phyloP scores from a whole-genome alignment of 169 alveolate genomes.

The Cryptosporidium sp. region DNA sequence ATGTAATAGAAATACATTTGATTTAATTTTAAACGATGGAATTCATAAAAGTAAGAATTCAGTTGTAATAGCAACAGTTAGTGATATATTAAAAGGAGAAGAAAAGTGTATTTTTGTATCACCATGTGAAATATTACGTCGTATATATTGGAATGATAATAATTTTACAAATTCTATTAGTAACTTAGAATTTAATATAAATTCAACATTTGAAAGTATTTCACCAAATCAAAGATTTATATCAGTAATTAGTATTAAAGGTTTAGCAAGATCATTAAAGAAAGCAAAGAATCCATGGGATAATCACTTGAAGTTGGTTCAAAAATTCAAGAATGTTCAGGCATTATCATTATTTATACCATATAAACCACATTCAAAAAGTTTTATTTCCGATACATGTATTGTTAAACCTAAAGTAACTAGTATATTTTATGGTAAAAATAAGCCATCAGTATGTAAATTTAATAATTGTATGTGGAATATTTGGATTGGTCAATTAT shows the following conservation, averaged over 20 bases:
- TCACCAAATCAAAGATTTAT: slow-evolving; percentile 38
- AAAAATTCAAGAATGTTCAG: slow-evolving; percentile 49
- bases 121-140: slow-evolving; percentile 64
- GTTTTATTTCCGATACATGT: slow-evolving; percentile 67
- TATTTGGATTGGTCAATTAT: slow-evolving; percentile 59
- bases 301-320: not conserved
- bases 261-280: slow-evolving; percentile 58
- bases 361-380: slow-evolving; percentile 58
- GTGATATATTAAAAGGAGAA: slow-evolving; percentile 42
- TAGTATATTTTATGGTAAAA: slow-evolving; percentile 50
- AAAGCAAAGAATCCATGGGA: slow-evolving; percentile 55
- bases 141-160: slow-evolving; percentile 55
- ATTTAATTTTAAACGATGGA: slow-evolving; percentile 52
- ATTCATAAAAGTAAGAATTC: slow-evolving; percentile 19
- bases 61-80: slow-evolving; percentile 7
- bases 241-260: slow-evolving; percentile 20
- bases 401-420: slow-evolving; percentile 60
- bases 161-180: slow-evolving; percentile 6
- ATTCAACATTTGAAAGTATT: slow-evolving; percentile 24
- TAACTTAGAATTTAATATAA: slow-evolving; percentile 28
- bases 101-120: slow-evolving; percentile 66
- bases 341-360: slow-evolving; percentile 68
- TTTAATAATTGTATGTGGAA: slow-evolving; percentile 71
- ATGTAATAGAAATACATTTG: slow-evolving; percentile 39
- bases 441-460: slow-evolving; percentile 61